Evolutionary conservation across 352 stramenopile genomes (phyloP).

Genomic region (Globisporangium camurandrum): DNA sequence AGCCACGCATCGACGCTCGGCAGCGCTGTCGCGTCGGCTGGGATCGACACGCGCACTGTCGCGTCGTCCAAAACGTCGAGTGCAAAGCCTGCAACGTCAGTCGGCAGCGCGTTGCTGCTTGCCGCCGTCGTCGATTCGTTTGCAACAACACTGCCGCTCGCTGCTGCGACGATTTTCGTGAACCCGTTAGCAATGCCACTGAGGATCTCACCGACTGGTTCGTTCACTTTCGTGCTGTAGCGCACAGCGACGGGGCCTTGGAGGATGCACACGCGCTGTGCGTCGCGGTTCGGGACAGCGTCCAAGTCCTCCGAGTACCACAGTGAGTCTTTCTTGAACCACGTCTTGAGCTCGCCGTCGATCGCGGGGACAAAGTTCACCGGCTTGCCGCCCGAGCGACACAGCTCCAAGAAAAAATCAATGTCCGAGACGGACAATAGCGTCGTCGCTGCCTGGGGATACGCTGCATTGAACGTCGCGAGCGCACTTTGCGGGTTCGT

Average conservation of each 20-base stretch:
- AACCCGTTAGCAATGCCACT: slow-evolving; percentile 54
- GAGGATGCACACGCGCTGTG: slow-evolving; percentile 78
- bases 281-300: slow-evolving; percentile 64
- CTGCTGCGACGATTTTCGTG: slow-evolving; percentile 27
- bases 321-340: slow-evolving; percentile 84
- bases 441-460: slow-evolving; percentile 40
- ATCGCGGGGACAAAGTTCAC: slow-evolving; percentile 85
- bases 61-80: neutral
- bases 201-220: slow-evolving; percentile 78
- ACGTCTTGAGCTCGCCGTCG: slow-evolving; percentile 75
- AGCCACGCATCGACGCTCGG: neutral
- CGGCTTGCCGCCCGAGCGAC: slow-evolving; percentile 73
- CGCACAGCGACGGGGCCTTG: slow-evolving; percentile 75
- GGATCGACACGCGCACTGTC: neutral
- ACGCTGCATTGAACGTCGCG: slow-evolving; percentile 39
- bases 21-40: neutral
- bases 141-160: too few species aligned
- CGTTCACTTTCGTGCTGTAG: slow-evolving; percentile 65
- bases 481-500: slow-evolving; percentile 35
- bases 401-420: slow-evolving; percentile 81
- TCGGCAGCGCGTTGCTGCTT: slow-evolving; percentile 5
- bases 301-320: slow-evolving; percentile 89
- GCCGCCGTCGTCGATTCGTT: slow-evolving; percentile 1
- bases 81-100: slow-evolving; percentile 17
- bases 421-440: slow-evolving; percentile 66